Base-by-base conservation (phyloP, 495 filamentous ascomycete genomes). In the Penicillium chermesinum region DNA sequence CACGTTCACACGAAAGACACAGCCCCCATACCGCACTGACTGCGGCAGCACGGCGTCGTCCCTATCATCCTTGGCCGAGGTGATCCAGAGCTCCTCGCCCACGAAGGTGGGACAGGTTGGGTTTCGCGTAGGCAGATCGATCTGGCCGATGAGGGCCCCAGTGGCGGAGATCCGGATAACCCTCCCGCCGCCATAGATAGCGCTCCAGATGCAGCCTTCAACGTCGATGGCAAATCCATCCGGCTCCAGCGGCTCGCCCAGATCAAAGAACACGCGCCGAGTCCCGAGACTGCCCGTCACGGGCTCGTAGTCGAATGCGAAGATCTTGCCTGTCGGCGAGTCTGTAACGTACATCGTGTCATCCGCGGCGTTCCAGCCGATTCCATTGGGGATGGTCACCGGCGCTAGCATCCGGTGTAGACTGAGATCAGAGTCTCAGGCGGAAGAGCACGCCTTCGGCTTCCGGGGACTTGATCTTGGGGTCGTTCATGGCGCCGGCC, bases 401-500 rank as follows among this genome's bases (percentile, higher is more conserved):
- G 73, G 64, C 49, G 74, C 71, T 39, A 85, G 70, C 63, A 84
- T 75, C 21, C 76, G 75, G 58, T 83, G 77, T 54, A 85, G 59
- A 33, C 61, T 72, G 44, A 78, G 62, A 57, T 85, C 82, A 2
- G 80, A 73, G 54, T 87, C 77, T 18, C n/a, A 85, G 74, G 51
- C 82, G 73, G 64, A 85, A 86, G 7, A 87, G 65, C 16, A 77
- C 67, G 18, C 80, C 82, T 71, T 72, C 67, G 38, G 66, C 48
- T 15, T 56, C 52, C 1, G 56, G 66, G 7, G 50, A 44, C 36
- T 71, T 50, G 33, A 71, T 52, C 38, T 72, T 73, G 17, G 71
- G 67, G 57, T 95, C 90, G 53, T 87, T 91, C 89, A 96, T 95
- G 32, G 81, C 77, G n/a, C 89, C 87, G 7, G 87, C 76, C 88